Conservation (phyloP, 2,329 filamentous ascomycete species). For the Aspergillus tanneri region DNA sequence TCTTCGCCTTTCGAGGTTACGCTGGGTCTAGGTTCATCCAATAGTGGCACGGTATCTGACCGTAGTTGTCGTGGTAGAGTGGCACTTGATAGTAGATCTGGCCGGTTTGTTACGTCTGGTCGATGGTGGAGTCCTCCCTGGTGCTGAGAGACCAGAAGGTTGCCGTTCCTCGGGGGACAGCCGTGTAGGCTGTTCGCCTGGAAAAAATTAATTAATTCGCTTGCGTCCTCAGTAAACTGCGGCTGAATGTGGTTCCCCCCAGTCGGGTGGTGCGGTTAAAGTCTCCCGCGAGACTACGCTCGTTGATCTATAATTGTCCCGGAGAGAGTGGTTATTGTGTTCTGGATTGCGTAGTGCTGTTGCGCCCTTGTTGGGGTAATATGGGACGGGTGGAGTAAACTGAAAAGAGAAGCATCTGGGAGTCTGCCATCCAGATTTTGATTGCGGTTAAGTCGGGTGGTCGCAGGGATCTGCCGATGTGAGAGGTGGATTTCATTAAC, state of each 20-base stretch:
- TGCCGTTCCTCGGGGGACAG: too few relatives aligned
- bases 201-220: too few relatives aligned
- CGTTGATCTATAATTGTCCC: not conserved
- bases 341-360: conserved; percentile 7
- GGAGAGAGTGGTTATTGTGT: conserved; percentile 11
- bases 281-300: too few relatives aligned
- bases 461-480: conserved; percentile 25
- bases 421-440: conserved; percentile 19
- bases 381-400: conserved; percentile 16
- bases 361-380: not conserved
- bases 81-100: conserved; percentile 13
- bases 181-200: too few relatives aligned
- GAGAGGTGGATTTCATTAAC: conserved; percentile 22
- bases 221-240: too few relatives aligned
- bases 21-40: conserved; percentile 17
- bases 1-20: conserved; percentile 12
- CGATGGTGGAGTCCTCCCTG: conserved; percentile 14
- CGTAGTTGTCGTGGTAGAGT: conserved; percentile 27
- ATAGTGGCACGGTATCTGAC: conserved; percentile 24
- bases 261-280: too few relatives aligned
- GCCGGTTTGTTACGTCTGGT: conserved; percentile 20
- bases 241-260: too few relatives aligned
- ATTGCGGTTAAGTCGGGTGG: conserved; percentile 25
- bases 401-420: conserved; percentile 19
- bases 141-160: conserved; percentile 10